A percentile compares a stretch with the other conserved stretches of the same genome.
Evolutionary conservation across 164 flowering plant species (phyloP).

Genomic region (Warburgia ugandensis): DNA sequence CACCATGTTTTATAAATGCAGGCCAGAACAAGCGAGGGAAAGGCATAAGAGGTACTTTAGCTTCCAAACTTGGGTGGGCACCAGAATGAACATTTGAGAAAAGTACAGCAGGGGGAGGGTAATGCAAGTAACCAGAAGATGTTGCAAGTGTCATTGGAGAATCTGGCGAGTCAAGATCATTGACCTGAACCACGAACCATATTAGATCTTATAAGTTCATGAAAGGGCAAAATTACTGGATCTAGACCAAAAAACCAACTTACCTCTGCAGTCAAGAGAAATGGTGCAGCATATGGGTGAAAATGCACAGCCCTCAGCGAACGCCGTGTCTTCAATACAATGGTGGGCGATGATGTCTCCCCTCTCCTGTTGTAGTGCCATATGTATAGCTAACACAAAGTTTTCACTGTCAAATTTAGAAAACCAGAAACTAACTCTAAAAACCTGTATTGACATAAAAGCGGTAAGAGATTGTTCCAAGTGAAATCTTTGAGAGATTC

Average conservation of each 20-base stretch:
- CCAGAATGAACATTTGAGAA: constrained; percentile 55
- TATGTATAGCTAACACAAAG: constrained; percentile 53
- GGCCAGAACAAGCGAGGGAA: constrained; percentile 61
- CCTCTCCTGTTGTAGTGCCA: constrained; percentile 81
- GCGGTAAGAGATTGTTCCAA: background rate
- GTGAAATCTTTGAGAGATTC: background rate
- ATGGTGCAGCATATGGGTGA: constrained; percentile 90
- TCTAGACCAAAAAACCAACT: background rate
- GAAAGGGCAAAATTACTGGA: constrained; percentile 2
- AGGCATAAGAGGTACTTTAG: constrained; percentile 45
- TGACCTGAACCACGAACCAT: constrained; percentile 46
- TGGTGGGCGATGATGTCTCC: constrained; percentile 52
- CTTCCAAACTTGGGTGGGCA: constrained; percentile 30
- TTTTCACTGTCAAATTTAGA: constrained; percentile 6
- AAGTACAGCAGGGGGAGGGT: constrained; percentile 83
- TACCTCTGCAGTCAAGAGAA: constrained; percentile 92
- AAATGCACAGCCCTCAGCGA: constrained; percentile 98
- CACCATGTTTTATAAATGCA: constrained; percentile 40
- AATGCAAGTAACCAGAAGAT: constrained; percentile 63
- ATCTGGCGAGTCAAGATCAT: constrained; percentile 85
- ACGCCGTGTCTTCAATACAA: constrained; percentile 75
- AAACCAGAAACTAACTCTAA: background rate
- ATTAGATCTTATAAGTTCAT: constrained; percentile 12
- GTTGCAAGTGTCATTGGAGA: constrained; percentile 81
- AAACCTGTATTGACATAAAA: background rate